Base-by-base conservation (phyloP, 805 yeast genomes). In the Candida pini region DNA sequence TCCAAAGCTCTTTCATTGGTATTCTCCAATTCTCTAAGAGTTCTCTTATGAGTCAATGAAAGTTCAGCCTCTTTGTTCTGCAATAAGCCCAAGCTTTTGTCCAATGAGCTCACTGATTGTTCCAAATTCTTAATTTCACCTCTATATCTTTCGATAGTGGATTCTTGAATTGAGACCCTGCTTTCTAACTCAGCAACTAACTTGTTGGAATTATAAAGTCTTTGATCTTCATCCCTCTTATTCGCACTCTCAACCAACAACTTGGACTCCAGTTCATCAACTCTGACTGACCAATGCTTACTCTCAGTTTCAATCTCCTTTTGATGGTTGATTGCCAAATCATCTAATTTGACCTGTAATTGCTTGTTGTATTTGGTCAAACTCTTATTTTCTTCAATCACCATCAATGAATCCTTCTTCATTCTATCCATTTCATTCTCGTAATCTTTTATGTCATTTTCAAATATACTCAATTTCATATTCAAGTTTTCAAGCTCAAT, bases 311-410 rank as follows among this genome's bases (percentile, higher is more conserved):
- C 71, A 43, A 73, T 68, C 47, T 78, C 81, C 26, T 70, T 69
- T 18, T 69, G 63, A 36, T 73, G 55, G 39, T 73, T 71, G 2
- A 58, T 62, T 44, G 78, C 78, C 18, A 73, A 49, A 5, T 60
- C 64, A 19, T 62, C 53, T 9, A 74, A 60, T 44, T 73, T 72
- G 12, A 40, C 36, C 34, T 61, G 66, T 41, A 82, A 56, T 31
- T 76, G 75, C 23, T 58, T 58, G 46, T 80, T 76, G 39, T 67
- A 69, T 41, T 68, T 78, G 18, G 71, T 73, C 28, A 82, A 51
- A 2, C 81, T 71, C 47, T 76, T 78, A 48, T 79, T 81, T 50
- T 83, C 92, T 54, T 83, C 86, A 17, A 65, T 59, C 4, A 78
- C 56, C 32, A 77, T 74, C 37, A 79, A 61, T 26, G 72, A 68